Percentiles rank a stretch among this genome's conserved stretches.
Conservation (phyloP, 768 basidiomycete genomes). For the Hypsizygus marmoreus region DNA sequence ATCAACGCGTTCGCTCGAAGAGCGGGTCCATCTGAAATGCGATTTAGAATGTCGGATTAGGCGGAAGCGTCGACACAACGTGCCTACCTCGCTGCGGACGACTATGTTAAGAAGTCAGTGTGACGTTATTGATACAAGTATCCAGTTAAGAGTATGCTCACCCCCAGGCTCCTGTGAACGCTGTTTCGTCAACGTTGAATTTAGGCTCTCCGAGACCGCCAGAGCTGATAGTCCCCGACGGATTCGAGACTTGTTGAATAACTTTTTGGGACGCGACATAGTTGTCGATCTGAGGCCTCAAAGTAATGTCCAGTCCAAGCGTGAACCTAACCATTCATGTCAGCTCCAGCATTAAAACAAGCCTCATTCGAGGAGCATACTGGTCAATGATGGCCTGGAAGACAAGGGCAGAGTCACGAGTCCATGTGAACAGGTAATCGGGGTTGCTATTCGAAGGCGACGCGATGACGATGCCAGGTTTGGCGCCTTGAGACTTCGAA, state of each 20-base stretch:
- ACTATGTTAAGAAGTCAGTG: constrained; percentile 15
- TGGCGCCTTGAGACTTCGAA: constrained; percentile 47
- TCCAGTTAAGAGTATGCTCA: constrained; percentile 12
- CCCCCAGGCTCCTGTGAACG: constrained; percentile 57
- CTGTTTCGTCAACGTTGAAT: constrained; percentile 63
- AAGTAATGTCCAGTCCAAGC: constrained; percentile 48
- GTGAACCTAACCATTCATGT: constrained; percentile 30
- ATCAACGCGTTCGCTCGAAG: constrained; percentile 68
- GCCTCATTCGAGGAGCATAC: constrained; percentile 29
- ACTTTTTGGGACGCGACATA: constrained; percentile 52
- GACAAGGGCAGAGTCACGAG: constrained; percentile 67
- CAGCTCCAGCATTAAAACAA: not conserved
- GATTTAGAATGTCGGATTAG: not conserved
- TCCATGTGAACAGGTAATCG: constrained; percentile 68
- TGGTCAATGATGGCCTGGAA: constrained; percentile 49
- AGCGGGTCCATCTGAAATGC: constrained; percentile 63
- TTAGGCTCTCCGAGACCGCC: constrained; percentile 80
- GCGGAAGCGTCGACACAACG: not conserved
- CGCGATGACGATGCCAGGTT: constrained; percentile 48
- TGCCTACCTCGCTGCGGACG: constrained; percentile 61
- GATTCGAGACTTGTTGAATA: constrained; percentile 67
- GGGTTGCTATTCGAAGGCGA: constrained; percentile 49
- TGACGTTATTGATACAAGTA: not conserved
- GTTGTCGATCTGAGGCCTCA: constrained; percentile 51
- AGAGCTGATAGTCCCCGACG: constrained; percentile 57